phyloP scores from a whole-genome alignment of 768 basidiomycete species.

The Hemileccinum rubropunctum region DNA sequence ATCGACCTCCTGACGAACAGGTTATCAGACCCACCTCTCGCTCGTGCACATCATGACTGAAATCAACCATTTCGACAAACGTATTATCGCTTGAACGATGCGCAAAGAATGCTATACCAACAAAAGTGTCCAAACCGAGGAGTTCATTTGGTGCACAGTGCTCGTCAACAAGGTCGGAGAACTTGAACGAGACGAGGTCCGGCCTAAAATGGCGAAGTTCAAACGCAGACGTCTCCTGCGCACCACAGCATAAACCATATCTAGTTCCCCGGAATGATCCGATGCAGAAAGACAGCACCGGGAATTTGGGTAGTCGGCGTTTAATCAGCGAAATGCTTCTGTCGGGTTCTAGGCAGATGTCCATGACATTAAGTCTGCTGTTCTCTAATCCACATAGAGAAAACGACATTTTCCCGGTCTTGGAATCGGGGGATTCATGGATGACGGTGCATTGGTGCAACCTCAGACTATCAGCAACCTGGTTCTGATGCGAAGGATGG shows the following conservation, averaged over 20 bases:
- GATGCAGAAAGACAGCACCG: not conserved
- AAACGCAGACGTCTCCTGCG: not conserved
- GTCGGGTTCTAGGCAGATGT: conserved; percentile 7
- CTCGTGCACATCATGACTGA: too few species aligned
- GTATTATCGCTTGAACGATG: not conserved
- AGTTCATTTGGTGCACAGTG: not conserved
- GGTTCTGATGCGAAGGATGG: not conserved
- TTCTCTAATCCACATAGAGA: not conserved
- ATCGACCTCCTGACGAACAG: too few species aligned
- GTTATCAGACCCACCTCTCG: too few species aligned
- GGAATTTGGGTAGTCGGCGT: not conserved
- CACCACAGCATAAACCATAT: not conserved
- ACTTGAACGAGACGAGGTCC: not conserved
- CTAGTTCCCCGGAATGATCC: not conserved
- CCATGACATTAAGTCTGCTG: not conserved
- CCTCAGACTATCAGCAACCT: not conserved
- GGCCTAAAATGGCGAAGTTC: not conserved
- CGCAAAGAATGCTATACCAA: not conserved
- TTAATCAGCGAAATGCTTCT: not conserved
- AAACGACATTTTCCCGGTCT: not conserved
- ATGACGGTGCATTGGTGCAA: not conserved
- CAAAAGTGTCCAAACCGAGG: not conserved
- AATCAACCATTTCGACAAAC: conserved; percentile 2
- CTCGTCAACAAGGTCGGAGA: not conserved
- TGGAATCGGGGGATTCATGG: conserved; percentile 2